These are phyloP conservation scores for Microglena sp. DNA, from an alignment of 139 green algal genomes.

Conservation along the genomic window DNA sequence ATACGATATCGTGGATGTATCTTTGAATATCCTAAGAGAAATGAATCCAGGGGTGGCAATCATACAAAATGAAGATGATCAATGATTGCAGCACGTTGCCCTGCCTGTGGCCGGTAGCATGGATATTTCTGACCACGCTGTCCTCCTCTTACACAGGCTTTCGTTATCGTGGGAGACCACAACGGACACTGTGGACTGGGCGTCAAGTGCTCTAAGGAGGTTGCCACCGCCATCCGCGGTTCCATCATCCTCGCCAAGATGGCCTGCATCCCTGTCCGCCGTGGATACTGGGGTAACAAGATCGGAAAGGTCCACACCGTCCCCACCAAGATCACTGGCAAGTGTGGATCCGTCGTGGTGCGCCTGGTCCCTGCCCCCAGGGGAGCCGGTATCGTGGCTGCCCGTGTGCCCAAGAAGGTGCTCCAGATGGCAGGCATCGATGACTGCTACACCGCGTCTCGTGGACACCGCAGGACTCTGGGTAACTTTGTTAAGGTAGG, in stretches of 20 bases:
- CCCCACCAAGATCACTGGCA: slow-evolving; percentile 87
- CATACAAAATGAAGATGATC: too few species aligned
- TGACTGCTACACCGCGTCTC: slow-evolving; percentile 96
- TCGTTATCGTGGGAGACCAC: slow-evolving; percentile 97
- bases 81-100: too few species aligned
- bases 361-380: slow-evolving; percentile 94
- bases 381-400: slow-evolving; percentile 95
- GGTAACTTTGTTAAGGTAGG: slow-evolving; percentile 94
- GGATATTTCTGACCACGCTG: too few species aligned
- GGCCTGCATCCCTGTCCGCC: slow-evolving; percentile 81
- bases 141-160: slow-evolving; percentile 67
- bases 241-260: slow-evolving; percentile 99
- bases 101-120: too few species aligned
- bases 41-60: too few species aligned
- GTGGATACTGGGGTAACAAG: slow-evolving; percentile 98
- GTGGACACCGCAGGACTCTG: slow-evolving; percentile 92
- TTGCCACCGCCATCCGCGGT: slow-evolving; percentile 93
- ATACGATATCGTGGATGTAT: too few species aligned
- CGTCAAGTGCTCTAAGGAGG: slow-evolving; percentile 99
- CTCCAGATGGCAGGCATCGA: slow-evolving; percentile 96
- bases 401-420: slow-evolving; percentile 97
- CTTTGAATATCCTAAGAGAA: too few species aligned
- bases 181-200: slow-evolving; percentile 97
- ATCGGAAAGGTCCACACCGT: slow-evolving; percentile 91
- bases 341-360: slow-evolving; percentile 92